Evolutionary conservation across 768 basidiomycete species (phyloP), one percentile per base, ranked within the genome.

Genomic region (Pseudohyphozyma bogoriensis): DNA sequence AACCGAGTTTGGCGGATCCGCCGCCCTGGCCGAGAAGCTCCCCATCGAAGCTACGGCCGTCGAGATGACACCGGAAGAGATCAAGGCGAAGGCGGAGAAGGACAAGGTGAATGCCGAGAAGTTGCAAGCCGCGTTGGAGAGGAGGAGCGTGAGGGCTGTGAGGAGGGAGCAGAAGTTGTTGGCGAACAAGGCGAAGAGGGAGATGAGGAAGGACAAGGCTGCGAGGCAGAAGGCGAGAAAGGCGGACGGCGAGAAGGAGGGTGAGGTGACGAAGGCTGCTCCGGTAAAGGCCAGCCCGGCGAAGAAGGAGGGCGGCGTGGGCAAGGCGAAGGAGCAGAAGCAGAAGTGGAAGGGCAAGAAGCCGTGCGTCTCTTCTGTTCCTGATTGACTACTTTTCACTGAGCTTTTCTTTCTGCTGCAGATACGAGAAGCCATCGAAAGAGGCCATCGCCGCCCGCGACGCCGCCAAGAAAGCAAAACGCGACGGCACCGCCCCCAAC

Each of bases 1-100:
- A 45, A 62, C 64, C 20, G 53, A 52, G 26, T 52, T 58, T 57
- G 64, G 64, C 10, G 64, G 64, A 11, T 29, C 47, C 29, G 29
- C 47, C 4, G 18, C 46, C 28, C 11, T 11, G 12, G 46, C 26
- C 7, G 7, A 26, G 26, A 29, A 12, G 26, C 6, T 15, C 2
- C 18, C 47, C 6, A 10, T 18, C 37, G 37, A 37, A 18, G n/a
- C n/a, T n/a, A n/a, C n/a, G n/a, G n/a, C n/a, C n/a, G n/a, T n/a
- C n/a, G n/a, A n/a, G n/a, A n/a, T n/a, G n/a, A n/a, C n/a, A n/a
- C n/a, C n/a, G n/a, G n/a, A n/a, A n/a, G n/a, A n/a, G n/a, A n/a
- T n/a, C n/a, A 26, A 16, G 15, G 28, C 28, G 28, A 49, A 49
- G 47, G 40, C 40, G 22, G 31, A 26, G 47, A 49, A 31, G 24